These are phyloP conservation scores for Fusarium caatingaense DNA, from an alignment of 2,329 filamentous ascomycete species.

Conservation along the genomic window DNA sequence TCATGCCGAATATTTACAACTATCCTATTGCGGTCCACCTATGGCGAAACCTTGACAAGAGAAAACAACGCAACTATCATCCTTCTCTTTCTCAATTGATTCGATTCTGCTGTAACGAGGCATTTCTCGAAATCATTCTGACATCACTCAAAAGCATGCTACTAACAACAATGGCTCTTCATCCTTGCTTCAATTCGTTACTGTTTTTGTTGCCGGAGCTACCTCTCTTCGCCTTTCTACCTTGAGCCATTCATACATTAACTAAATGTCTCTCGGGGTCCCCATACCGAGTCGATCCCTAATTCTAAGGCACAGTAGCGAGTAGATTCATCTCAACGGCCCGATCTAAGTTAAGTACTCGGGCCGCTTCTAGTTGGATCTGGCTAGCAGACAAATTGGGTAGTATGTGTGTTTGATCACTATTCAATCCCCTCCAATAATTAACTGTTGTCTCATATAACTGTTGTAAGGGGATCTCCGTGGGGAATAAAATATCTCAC, in stretches of 20 bases:
- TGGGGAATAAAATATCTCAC: slow-evolving; percentile 31
- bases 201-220: background rate
- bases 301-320: background rate
- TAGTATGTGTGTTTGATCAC: slow-evolving; percentile 7
- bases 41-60: slow-evolving; percentile 22
- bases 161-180: slow-evolving; percentile 9
- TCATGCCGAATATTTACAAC: background rate
- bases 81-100: slow-evolving; percentile 10
- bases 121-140: slow-evolving; percentile 29
- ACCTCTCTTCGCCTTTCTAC: background rate
- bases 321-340: slow-evolving; percentile 21
- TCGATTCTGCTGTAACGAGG: slow-evolving; percentile 31
- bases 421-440: slow-evolving; percentile 7
- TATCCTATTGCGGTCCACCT: slow-evolving; percentile 15
- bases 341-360: slow-evolving; percentile 35
- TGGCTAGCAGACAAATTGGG: background rate
- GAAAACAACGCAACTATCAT: slow-evolving; percentile 32
- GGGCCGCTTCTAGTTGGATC: slow-evolving; percentile 34
- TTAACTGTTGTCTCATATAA: slow-evolving; percentile 8
- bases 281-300: slow-evolving; percentile 19
- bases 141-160: slow-evolving; percentile 25
- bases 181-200: background rate
- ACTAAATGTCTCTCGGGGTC: slow-evolving; percentile 15
- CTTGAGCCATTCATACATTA: background rate
- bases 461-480: background rate